Base-by-base conservation (phyloP, 352 stramenopile species). In the Phytophthora ohioensis region DNA sequence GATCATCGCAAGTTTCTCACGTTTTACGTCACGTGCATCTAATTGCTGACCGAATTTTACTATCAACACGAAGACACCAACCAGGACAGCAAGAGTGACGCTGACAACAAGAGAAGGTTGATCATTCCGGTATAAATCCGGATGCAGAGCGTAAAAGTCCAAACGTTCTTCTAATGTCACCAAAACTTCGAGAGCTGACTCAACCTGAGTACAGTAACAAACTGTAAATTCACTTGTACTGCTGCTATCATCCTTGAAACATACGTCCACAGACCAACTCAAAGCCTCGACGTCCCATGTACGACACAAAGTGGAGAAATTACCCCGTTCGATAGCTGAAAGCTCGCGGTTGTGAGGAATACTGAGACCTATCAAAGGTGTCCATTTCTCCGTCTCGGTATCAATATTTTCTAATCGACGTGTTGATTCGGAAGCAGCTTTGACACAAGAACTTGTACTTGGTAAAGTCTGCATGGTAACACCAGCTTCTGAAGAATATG, bases 91-190 rank as follows among this genome's bases (percentile, higher is more conserved):
- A 5, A 88, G 51, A 0, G 80, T 70, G 7, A 88, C 42, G 12
- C 64, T 67, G 1, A 80, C 74, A 2, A 91, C 63, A 34, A 91
- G 71, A 7, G 87, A 93, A 13, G 80, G 60, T 3, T 71, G 58
- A 10, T 94, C 87, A 51, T 93, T 64, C 3, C 87, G 87, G 15
- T 91, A 92, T 52, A 92, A 53, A 31, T 91, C 75, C 6, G 63
- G 72, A 11, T 77, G 67, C 8, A 87, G 47, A 11, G 80, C 80
- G 51, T 88, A 85, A 48, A 90, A 94, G 47, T 90, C 79, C 17
- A 93, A 75, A 3, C 73, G 76, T 52, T 94, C 87, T 21, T 91
- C 77, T 11, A 91, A 36, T 1, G 84, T 87, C 4, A 93, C 74
- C 8, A 92, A 53, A 30, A 94, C 79, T 46, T 94, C 82, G 10